Percentiles rank a stretch among this genome's conserved stretches.
These are phyloP conservation scores for Meyerozyma elateridarum DNA, from an alignment of 1,139 yeast genomes.

Conservation along the genomic window DNA sequence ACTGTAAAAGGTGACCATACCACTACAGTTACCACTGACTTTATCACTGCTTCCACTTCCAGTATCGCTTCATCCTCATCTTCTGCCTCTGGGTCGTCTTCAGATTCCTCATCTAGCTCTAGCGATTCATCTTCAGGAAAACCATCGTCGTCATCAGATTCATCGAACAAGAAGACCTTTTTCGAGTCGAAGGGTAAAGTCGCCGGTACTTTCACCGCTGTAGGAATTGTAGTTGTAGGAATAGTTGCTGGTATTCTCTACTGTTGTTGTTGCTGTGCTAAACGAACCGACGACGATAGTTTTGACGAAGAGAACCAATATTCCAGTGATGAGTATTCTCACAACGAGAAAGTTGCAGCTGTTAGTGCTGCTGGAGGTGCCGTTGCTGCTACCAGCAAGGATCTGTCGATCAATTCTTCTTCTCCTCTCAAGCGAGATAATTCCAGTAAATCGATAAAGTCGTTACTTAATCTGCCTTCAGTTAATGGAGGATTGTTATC, in stretches of 20 bases:
- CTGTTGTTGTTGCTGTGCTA: conserved; percentile 33
- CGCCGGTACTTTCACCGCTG: conserved; percentile 70
- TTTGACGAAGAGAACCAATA: conserved; percentile 39
- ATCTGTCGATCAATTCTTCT: conserved; percentile 5
- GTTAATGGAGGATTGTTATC: conserved; percentile 21
- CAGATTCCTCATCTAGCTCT: not conserved
- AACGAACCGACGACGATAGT: conserved; percentile 24
- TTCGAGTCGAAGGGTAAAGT: conserved; percentile 61
- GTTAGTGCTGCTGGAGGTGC: conserved; percentile 13
- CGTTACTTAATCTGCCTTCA: conserved; percentile 23
- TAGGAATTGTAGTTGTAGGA: conserved; percentile 50
- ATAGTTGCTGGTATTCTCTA: conserved; percentile 31
- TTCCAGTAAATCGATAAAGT: conserved; percentile 33
- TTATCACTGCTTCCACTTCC: conserved; percentile 16
- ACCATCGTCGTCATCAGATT: conserved; percentile 5
- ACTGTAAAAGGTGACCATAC: conserved; percentile 24
- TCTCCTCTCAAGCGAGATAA: conserved; percentile 27
- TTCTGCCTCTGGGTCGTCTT: not conserved
- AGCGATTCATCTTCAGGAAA: too few relatives aligned
- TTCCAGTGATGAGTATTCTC: conserved; percentile 27
- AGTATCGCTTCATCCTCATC: conserved; percentile 4
- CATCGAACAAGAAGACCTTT: conserved; percentile 18
- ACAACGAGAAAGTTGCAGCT: conserved; percentile 18
- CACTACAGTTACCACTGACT: conserved; percentile 19
- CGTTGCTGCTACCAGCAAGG: conserved; percentile 9